These are phyloP conservation scores for Fusarium verrucosum DNA, from an alignment of 2,329 filamentous ascomycete species.

Conservation along the genomic window DNA sequence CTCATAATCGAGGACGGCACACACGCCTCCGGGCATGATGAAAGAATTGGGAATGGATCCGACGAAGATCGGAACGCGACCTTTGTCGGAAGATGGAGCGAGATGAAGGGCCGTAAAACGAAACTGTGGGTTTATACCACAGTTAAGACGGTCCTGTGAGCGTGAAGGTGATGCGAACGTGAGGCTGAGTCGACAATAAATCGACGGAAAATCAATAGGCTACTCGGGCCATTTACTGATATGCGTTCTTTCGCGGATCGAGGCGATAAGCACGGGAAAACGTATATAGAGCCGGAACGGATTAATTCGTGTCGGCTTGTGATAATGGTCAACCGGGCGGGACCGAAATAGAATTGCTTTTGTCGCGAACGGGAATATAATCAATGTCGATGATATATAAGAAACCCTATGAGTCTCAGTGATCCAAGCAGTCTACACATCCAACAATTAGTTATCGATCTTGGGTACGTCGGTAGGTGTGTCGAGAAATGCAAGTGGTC, in stretches of 20 bases:
- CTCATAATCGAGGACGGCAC: conserved; percentile 94
- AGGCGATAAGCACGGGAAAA: conserved; percentile 32
- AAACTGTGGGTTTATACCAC: conserved; percentile 29
- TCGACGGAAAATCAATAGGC: conserved; percentile 41
- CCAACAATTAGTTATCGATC: conserved; percentile 7
- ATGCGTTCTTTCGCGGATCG: conserved; percentile 22
- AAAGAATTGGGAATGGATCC: conserved; percentile 45
- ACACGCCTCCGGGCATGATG: conserved; percentile 82
- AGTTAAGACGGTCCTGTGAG: conserved; percentile 21
- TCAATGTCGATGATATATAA: conserved; percentile 12
- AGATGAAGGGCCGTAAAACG: conserved; percentile 30
- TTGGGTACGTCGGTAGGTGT: background rate
- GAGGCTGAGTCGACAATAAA: conserved; percentile 20
- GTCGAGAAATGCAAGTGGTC: background rate
- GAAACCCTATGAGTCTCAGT: conserved; percentile 16
- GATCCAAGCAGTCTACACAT: conserved; percentile 18
- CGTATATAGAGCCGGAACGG: conserved; percentile 18
- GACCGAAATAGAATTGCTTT: conserved; percentile 24
- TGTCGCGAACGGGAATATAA: conserved; percentile 22
- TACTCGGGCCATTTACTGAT: conserved; percentile 49
- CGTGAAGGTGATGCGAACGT: conserved; percentile 1
- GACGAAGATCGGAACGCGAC: conserved; percentile 53
- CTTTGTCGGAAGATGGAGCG: conserved; percentile 49
- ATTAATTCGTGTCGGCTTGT: conserved; percentile 7
- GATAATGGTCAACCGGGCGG: background rate